A percentile compares a stretch with the other conserved stretches of the same genome.
phyloP scores from a whole-genome alignment of 1,284 basidiomycete genomes.

The Pseudozyma hubeiensis region DNA sequence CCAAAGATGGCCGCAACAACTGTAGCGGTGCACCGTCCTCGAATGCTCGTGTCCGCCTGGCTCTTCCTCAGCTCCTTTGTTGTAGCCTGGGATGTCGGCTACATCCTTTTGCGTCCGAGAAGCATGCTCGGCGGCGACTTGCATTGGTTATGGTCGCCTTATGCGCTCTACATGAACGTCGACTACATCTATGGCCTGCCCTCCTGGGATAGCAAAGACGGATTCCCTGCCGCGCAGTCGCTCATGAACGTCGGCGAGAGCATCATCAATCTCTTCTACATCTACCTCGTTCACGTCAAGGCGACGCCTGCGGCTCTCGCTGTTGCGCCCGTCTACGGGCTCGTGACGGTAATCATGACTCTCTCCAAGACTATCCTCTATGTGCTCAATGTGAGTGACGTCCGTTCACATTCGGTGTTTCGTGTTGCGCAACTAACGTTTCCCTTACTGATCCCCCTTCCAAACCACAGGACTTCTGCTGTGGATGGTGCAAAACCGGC shows the following conservation, averaged over 20 bases:
- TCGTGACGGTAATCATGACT: constrained; percentile 80
- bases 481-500: constrained; percentile 76
- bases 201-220: constrained; percentile 76
- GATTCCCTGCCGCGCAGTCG: constrained; percentile 88
- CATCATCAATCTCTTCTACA: constrained; percentile 76
- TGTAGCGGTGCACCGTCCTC: constrained; percentile 35
- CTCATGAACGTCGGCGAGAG: constrained; percentile 84
- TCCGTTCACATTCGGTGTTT: no score
- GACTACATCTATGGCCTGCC: constrained; percentile 81
- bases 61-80: constrained; percentile 44
- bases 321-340: constrained; percentile 76
- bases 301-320: constrained; percentile 72
- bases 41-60: constrained; percentile 39
- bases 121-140: constrained; percentile 71
- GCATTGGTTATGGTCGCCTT: constrained; percentile 39
- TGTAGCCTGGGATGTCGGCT: constrained; percentile 57
- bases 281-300: constrained; percentile 78
- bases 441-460: no score
- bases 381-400: constrained; percentile 45
- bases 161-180: constrained; percentile 77
- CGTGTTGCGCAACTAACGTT: not conserved
- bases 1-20: constrained; percentile 20
- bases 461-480: constrained; percentile 69
- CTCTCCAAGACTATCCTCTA: constrained; percentile 85
- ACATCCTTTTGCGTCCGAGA: constrained; percentile 55